These are phyloP conservation scores for Balamuthia mandrillaris DNA, from an alignment of 208 protist genomes.

Conservation along the genomic window DNA sequence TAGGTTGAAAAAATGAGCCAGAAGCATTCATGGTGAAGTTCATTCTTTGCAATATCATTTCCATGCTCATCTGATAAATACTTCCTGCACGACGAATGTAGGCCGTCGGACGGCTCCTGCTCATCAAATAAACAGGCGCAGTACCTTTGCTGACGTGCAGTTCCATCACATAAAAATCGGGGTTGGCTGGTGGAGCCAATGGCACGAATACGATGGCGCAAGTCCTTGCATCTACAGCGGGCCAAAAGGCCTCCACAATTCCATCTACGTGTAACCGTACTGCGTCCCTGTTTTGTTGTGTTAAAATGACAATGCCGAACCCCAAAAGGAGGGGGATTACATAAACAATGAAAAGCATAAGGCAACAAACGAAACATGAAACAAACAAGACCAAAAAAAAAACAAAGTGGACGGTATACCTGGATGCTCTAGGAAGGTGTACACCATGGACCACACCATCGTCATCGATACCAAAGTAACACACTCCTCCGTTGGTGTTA, in stretches of 20 bases:
- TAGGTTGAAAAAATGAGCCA: neutral
- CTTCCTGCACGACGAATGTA: conserved; percentile 1
- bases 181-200: neutral
- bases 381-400: neutral
- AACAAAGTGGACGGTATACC: neutral
- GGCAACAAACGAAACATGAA: neutral
- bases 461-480: conserved; percentile 57
- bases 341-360: neutral
- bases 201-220: conserved; percentile 35
- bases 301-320: neutral
- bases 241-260: conserved; percentile 32
- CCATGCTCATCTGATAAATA: conserved; percentile 13
- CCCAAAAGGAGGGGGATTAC: neutral
- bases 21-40: conserved; percentile 25
- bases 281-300: neutral
- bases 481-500: conserved; percentile 50
- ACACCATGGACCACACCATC: conserved; percentile 44
- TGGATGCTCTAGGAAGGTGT: conserved; percentile 4
- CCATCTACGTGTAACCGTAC: conserved; percentile 18
- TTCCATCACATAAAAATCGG: conserved; percentile 10
- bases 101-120: conserved; percentile 25
- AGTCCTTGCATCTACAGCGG: neutral
- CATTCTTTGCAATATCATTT: conserved; percentile 36
- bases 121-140: conserved; percentile 22
- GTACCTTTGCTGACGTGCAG: conserved; percentile 25